These are phyloP conservation scores for Aspergillus calidoustus DNA, from an alignment of 2,329 filamentous ascomycete genomes.

Conservation along the genomic window DNA sequence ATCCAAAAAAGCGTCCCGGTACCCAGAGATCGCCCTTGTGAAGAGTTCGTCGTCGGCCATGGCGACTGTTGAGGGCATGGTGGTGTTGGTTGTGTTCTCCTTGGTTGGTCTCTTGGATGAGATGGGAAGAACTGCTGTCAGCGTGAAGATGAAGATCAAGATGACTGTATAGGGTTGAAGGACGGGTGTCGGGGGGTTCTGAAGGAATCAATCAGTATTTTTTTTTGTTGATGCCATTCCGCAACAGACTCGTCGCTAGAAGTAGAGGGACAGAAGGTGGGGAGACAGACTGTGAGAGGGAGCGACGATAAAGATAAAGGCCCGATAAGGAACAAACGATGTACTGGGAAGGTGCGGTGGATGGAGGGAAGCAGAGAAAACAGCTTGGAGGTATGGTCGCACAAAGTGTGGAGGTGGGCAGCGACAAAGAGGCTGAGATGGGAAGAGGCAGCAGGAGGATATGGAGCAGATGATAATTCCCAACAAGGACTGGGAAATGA, in stretches of 20 bases:
- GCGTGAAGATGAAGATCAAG: constrained; percentile 25
- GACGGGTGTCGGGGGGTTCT: constrained; percentile 16
- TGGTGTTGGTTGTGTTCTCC: constrained; percentile 24
- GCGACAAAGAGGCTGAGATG: constrained; percentile 15
- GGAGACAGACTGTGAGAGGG: constrained; percentile 17
- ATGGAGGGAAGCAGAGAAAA: constrained; percentile 7
- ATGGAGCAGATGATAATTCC: constrained; percentile 1
- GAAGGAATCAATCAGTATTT: constrained; percentile 15
- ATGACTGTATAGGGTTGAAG: not conserved
- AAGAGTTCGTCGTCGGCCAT: constrained; percentile 47
- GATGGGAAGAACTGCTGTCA: constrained; percentile 36
- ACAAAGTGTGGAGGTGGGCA: constrained; percentile 3
- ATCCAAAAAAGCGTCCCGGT: constrained; percentile 48
- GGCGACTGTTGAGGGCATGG: constrained; percentile 36
- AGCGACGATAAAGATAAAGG: constrained; percentile 19
- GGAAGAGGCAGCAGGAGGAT: constrained; percentile 4
- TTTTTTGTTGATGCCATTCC: not conserved
- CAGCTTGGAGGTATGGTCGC: not conserved
- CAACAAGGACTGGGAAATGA: constrained; percentile 17
- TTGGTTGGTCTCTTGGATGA: constrained; percentile 19
- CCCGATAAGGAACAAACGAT: constrained; percentile 8
- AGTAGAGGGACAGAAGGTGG: not conserved
- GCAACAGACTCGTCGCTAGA: not conserved
- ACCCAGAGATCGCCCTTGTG: constrained; percentile 46
- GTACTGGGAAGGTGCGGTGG: not conserved